Evolutionary conservation across 2,329 filamentous ascomycete genomes (phyloP).

Genomic region (Neurospora sp.): DNA sequence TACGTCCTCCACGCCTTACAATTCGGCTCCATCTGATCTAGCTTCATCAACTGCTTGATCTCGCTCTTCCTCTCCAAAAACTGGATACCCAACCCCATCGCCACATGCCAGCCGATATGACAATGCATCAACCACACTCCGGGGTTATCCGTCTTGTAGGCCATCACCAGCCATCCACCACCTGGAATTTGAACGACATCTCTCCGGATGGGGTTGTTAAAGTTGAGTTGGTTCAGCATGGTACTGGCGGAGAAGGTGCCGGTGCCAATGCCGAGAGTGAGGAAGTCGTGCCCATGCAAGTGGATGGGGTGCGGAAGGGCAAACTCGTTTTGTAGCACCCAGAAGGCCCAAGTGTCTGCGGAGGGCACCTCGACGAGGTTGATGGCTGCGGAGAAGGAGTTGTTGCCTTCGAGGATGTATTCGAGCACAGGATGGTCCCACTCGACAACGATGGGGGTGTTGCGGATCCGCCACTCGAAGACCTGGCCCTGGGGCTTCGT

Average conservation of each 20-base stretch:
- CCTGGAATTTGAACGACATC: conserved; percentile 34
- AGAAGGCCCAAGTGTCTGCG: conserved; percentile 20
- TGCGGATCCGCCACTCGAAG: conserved; percentile 24
- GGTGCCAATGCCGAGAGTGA: conserved; percentile 17
- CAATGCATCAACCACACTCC: conserved; percentile 38
- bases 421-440: conserved; percentile 33
- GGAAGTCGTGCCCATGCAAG: conserved; percentile 24
- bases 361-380: conserved; percentile 21
- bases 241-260: conserved; percentile 11
- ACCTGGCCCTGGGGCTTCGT: conserved; percentile 5
- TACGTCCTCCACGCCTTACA: conserved; percentile 17
- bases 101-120: conserved; percentile 39
- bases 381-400: conserved; percentile 16
- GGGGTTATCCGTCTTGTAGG: conserved; percentile 39
- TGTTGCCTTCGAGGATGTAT: conserved; percentile 23
- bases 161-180: conserved; percentile 35
- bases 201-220: conserved; percentile 33
- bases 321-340: conserved; percentile 24
- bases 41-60: conserved; percentile 11
- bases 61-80: conserved; percentile 31
- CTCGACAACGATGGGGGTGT: conserved; percentile 26
- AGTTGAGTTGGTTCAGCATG: conserved; percentile 18
- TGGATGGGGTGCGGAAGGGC: conserved; percentile 25
- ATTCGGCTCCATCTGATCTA: conserved; percentile 21
- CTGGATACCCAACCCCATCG: conserved; percentile 39